phyloP scores from a whole-genome alignment of 2,329 filamentous ascomycete species.

The Colletotrichum filicis region DNA sequence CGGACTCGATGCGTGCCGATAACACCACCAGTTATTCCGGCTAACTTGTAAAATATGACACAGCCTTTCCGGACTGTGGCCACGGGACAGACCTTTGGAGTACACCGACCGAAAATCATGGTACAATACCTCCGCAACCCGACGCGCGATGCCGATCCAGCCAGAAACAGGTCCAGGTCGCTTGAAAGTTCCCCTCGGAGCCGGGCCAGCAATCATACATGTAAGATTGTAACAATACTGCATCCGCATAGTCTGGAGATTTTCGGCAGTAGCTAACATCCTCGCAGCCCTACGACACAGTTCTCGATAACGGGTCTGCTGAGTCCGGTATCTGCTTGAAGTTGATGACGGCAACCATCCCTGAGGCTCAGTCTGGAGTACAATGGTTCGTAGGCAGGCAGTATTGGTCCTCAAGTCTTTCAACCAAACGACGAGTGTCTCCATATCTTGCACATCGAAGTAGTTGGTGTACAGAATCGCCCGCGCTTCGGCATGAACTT shows the following conservation, averaged over 20 bases:
- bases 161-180: background rate
- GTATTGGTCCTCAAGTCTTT: background rate
- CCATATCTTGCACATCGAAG: conserved; percentile 6
- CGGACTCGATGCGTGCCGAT: background rate
- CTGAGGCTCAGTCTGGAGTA: background rate
- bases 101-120: background rate
- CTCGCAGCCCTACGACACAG: background rate
- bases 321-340: background rate
- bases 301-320: background rate
- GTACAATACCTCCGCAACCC: background rate
- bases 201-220: background rate
- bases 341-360: background rate
- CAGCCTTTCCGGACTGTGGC: background rate
- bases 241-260: background rate
- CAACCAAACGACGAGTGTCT: conserved; percentile 3
- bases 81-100: background rate
- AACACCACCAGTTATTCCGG: background rate
- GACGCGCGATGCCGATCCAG: background rate
- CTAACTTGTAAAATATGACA: background rate
- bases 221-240: background rate
- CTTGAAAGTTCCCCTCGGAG: background rate
- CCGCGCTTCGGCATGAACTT: background rate
- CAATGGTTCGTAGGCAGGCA: background rate
- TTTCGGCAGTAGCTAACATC: background rate
- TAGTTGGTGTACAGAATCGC: background rate